Percentiles rank a stretch among this genome's conserved stretches.
Evolutionary conservation across 1,139 yeast species (phyloP).

Genomic region (Candida tropicalis): DNA sequence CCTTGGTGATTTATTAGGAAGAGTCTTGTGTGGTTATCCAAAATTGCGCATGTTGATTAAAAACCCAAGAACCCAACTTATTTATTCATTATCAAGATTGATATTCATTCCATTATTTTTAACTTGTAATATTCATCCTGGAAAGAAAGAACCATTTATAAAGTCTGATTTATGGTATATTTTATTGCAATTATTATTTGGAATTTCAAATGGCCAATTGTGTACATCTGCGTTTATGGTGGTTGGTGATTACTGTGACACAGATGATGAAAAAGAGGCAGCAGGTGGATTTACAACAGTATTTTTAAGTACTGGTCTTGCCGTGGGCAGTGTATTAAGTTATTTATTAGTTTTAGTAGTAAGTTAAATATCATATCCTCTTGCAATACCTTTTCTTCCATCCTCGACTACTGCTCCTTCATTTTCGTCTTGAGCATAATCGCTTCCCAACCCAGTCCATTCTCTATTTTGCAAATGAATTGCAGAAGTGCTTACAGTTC

Average conservation of each 20-base stretch:
- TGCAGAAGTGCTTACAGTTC: constrained; percentile 91
- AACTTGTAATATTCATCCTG: constrained; percentile 62
- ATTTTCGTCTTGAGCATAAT: constrained; percentile 51
- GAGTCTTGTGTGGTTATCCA: constrained; percentile 65
- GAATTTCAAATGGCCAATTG: constrained; percentile 85
- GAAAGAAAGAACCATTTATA: constrained; percentile 37
- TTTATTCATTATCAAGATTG: constrained; percentile 56
- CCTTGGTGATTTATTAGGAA: constrained; percentile 79
- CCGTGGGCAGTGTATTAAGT: constrained; percentile 75
- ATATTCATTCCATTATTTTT: constrained; percentile 65
- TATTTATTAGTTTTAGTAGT: constrained; percentile 56
- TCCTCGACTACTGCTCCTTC: constrained; percentile 75
- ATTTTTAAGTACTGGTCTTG: constrained; percentile 72
- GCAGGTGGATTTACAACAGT: constrained; percentile 93
- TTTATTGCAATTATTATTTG: constrained; percentile 72
- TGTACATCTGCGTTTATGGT: constrained; percentile 82
- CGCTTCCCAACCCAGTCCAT: constrained; percentile 95
- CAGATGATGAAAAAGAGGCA: constrained; percentile 76
- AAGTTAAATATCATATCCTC: constrained; percentile 63
- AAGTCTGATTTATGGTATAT: constrained; percentile 71
- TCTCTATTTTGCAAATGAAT: constrained; percentile 66
- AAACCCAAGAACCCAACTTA: constrained; percentile 44
- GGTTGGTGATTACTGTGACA: constrained; percentile 61
- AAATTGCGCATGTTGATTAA: constrained; percentile 39
- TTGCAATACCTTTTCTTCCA: constrained; percentile 85